Base-by-base conservation (phyloP, 2,329 filamentous ascomycete genomes). In the Thielaviopsis cerberus region DNA sequence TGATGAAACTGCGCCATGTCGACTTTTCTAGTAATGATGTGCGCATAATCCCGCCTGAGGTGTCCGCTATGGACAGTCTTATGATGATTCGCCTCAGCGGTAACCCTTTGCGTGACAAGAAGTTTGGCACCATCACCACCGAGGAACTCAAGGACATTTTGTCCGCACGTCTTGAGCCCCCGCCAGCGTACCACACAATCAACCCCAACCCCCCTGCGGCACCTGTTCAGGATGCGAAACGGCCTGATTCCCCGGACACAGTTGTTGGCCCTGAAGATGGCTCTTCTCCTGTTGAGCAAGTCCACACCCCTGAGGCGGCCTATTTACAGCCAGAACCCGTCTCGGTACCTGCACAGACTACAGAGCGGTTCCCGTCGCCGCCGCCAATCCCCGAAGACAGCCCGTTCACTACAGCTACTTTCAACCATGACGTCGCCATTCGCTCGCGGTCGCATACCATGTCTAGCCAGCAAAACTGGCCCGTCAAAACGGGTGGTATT, bases 41-140 rank as follows among this genome's bases (percentile, higher is more conserved):
- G 53, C 81, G 80, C 1, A 74, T 79, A 13, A 69, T 98, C 7
- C 86, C 92, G 27, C 77, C 87, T 0, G 82, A 82, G 62, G 80
- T 97, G 59, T 85, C 84, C 4, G 73, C 80, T 25, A 95, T 97
- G 88, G 81, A 88, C 5, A 82, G 72, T 51, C 72, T 98, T 10
- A 77, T 81, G 22, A 83, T 83, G 66, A 77, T 97, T 50, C 81
- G 83, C 4, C 74, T 98, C 30, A 83, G 82, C 51, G 89, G 88
- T n/a, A 98, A 98, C 65, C 92, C 92, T 0, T 73, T 98, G 15
- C 78, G 86, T 15, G 89, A 96, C 67, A 89, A 86, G 67, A 95
- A 89, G 67, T 88, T 92, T 63, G 74, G 90, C 15, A 85, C 80
- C 0, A 86, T 94, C 71, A 78, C 78, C 23, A 89, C 86, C 0